A percentile compares a stretch with the other conserved stretches of the same genome.
phyloP scores from a whole-genome alignment of 108 stramenopile genomes.

The Mediolabrus comicus region DNA sequence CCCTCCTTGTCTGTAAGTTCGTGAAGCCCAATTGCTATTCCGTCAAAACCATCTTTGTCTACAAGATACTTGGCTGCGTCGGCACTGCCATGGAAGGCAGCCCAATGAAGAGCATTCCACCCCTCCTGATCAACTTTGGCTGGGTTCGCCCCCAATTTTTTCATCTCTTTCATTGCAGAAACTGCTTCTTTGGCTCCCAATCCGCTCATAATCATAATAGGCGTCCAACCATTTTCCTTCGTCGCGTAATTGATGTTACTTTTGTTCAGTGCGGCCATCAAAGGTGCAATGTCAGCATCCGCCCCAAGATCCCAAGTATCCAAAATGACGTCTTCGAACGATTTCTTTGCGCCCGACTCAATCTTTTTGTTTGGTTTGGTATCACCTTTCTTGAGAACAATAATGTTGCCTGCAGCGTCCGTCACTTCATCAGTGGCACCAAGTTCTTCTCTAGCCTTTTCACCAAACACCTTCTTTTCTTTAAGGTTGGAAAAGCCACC shows the following conservation, averaged over 20 bases:
- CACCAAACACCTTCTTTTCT: constrained; percentile 70
- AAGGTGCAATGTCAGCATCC: constrained; percentile 65
- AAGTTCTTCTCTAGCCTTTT: constrained; percentile 67
- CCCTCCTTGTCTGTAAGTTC: constrained; percentile 82
- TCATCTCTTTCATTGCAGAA: constrained; percentile 58
- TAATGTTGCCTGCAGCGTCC: constrained; percentile 60
- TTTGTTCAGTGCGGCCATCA: constrained; percentile 60
- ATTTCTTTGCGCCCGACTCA: background rate
- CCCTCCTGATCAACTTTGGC: constrained; percentile 73
- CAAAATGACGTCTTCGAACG: constrained; percentile 75
- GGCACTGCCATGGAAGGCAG: constrained; percentile 79
- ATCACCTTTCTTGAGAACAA: constrained; percentile 41
- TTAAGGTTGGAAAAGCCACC: constrained; percentile 48
- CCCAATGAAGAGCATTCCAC: constrained; percentile 88
- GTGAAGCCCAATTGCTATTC: constrained; percentile 48
- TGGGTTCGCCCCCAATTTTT: constrained; percentile 75
- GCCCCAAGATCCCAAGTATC: constrained; percentile 89
- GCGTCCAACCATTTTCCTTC: constrained; percentile 83
- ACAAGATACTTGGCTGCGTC: constrained; percentile 68
- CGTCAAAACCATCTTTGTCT: constrained; percentile 29
- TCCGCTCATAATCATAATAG: constrained; percentile 83
- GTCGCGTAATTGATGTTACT: constrained; percentile 78
- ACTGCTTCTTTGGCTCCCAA: constrained; percentile 53
- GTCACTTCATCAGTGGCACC: constrained; percentile 63
- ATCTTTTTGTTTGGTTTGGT: constrained; percentile 6